Evolutionary conservation across 192 early-diverging fungal species (phyloP), one percentile per base, ranked within the genome.

Genomic region (Podila clonocystis): DNA sequence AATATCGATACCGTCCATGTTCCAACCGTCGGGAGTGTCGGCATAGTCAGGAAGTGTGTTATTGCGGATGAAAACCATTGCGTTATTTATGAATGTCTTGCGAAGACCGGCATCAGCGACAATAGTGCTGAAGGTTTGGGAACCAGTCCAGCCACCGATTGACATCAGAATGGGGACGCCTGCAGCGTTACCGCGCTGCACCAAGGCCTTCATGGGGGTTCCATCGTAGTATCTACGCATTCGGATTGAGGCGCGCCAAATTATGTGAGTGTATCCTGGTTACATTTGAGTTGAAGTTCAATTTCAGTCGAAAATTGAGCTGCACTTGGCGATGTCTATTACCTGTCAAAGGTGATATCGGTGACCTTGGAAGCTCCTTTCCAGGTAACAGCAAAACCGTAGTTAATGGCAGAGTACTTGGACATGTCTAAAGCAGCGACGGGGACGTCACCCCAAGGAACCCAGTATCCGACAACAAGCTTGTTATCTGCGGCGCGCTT

Each of bases 71-170:
- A 80, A 80, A 50, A 80, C 69, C 67, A 89, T 64, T 24, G 90
- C 90, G 49, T 88, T 78, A 6, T 87, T 74, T 28, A 91, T 87
- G 17, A 91, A 85, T 4, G 82, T 72, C 6, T 83, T 85, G 33
- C 91, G 86, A 38, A 78, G 68, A 22, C 75, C 71, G 8, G 75
- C 6, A 22, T 75, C 82, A 19, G 84, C 78, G 58, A 85, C 88
- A 57, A 93, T 87, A 0, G 83, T 62, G 9, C 87, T 90, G 62
- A 93, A 87, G 17, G 82, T 82, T 68, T 92, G 86, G 11, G 91
- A 91, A 9, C 93, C 92, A 31, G 87, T 91, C 93, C 93, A 94
- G 15, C 93, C 93, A 50, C 93, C 92, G 15, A 93, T 83, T 9
- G 89, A 87, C 15, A 94, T 52, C 4, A 90, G 58, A 9, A 94